Percentiles rank a stretch among this genome's conserved stretches.
Conservation (phyloP, 1,284 basidiomycete genomes). For the Ganoderma meredithae region DNA sequence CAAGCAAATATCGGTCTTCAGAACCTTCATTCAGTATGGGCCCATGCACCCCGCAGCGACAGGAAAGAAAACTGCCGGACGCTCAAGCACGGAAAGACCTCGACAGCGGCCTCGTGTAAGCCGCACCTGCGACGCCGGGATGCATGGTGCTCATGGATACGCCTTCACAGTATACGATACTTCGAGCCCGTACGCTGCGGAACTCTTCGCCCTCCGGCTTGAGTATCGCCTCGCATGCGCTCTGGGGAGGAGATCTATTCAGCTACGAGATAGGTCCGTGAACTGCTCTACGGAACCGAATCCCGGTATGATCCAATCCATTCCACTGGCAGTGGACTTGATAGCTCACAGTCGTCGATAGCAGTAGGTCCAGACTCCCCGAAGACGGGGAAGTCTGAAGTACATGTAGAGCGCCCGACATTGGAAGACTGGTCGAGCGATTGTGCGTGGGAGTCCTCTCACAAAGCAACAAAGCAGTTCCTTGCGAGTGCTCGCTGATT, state of each 20-base stretch:
- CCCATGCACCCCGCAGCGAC: background rate
- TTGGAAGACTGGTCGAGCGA: slow-evolving; percentile 12
- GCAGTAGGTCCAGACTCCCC: background rate
- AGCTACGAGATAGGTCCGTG: background rate
- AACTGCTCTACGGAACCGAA: background rate
- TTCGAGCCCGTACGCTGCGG: background rate
- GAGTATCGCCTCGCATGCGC: slow-evolving; percentile 9
- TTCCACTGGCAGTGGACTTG: background rate
- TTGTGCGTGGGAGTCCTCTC: background rate
- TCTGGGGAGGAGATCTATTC: background rate
- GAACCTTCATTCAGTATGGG: slow-evolving; percentile 9
- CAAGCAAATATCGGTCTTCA: slow-evolving; percentile 6
- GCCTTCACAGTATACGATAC: background rate
- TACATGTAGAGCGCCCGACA: background rate
- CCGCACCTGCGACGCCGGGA: background rate
- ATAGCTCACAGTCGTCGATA: background rate
- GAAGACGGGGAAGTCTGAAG: background rate
- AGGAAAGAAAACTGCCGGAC: slow-evolving; percentile 2
- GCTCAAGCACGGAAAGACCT: background rate
- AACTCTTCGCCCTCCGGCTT: background rate
- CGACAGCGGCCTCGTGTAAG: slow-evolving; percentile 4
- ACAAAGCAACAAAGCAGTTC: background rate
- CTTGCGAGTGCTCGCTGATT: background rate
- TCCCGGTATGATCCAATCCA: background rate
- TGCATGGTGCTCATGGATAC: background rate